Percentiles rank a stretch among this genome's conserved stretches.
Evolutionary conservation across 164 flowering plant genomes (phyloP).

Genomic region (Macadamia tetraphylla): DNA sequence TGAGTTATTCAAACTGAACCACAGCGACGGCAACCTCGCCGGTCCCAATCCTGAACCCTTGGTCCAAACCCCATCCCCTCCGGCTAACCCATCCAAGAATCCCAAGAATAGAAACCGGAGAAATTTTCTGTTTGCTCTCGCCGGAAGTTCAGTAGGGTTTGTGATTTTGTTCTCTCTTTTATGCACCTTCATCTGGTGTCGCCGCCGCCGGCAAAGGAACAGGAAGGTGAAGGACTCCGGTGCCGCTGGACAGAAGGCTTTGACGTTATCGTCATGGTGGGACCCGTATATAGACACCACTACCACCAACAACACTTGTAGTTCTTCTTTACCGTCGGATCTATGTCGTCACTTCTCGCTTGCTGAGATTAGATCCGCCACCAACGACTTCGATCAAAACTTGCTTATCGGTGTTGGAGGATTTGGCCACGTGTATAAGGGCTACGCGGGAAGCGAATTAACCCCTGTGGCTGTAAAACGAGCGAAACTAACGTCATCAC

Average conservation of each 20-base stretch:
- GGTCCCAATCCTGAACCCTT: neutral
- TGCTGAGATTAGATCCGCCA: too few species aligned
- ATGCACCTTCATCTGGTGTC: too few species aligned
- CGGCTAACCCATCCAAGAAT: neutral
- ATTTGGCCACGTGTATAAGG: conserved; percentile 13
- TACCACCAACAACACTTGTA: neutral
- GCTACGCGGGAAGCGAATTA: conserved; percentile 2
- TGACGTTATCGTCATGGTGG: neutral
- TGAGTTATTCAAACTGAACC: neutral
- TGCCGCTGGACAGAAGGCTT: neutral
- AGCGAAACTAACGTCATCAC: conserved; percentile 8
- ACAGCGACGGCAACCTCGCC: neutral
- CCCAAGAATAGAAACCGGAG: neutral
- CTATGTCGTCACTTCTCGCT: too few species aligned
- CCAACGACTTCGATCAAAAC: conserved; percentile 3
- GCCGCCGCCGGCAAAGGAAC: neutral
- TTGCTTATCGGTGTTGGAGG: conserved; percentile 9
- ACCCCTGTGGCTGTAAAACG: conserved; percentile 14
- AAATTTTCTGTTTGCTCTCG: neutral
- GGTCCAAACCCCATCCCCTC: neutral
- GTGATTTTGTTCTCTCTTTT: neutral
- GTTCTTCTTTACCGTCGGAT: too few species aligned
- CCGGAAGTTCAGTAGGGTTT: neutral
- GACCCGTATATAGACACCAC: neutral
- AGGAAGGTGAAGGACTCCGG: neutral